Percentiles rank a stretch among this genome's conserved stretches.
Evolutionary conservation across 2,329 filamentous ascomycete genomes (phyloP).

Genomic region (Aspergillus fumigatus): DNA sequence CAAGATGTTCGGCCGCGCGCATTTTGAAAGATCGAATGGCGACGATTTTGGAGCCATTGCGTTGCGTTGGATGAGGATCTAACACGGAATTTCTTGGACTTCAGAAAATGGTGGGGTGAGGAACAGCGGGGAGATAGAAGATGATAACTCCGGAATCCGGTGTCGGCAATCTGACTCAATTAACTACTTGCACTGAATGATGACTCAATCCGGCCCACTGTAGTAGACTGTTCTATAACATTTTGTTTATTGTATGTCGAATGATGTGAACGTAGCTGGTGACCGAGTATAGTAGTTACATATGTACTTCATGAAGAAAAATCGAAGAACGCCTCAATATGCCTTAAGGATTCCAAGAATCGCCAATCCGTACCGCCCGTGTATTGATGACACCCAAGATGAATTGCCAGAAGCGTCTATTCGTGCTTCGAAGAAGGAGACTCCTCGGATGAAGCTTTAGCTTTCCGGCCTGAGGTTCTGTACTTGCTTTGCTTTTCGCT

Average conservation of each 20-base stretch:
- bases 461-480: constrained; percentile 32
- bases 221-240: not conserved
- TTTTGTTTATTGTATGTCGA: not conserved
- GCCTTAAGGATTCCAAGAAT: constrained; percentile 6
- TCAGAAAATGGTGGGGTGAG: constrained; percentile 16
- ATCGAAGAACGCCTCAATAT: constrained; percentile 14
- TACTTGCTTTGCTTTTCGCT: constrained; percentile 74
- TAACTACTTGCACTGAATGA: not conserved
- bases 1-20: constrained; percentile 72
- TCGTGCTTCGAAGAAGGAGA: constrained; percentile 14
- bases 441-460: constrained; percentile 14
- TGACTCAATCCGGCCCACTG: not conserved
- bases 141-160: constrained; percentile 14
- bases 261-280: not conserved
- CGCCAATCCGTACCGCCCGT: constrained; percentile 4
- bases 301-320: constrained; percentile 5
- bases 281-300: constrained; percentile 8
- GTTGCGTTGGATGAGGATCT: constrained; percentile 8
- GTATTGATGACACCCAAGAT: constrained; percentile 7
- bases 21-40: constrained; percentile 68
- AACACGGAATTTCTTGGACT: constrained; percentile 4
- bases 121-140: constrained; percentile 13
- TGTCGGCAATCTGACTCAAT: constrained; percentile 3
- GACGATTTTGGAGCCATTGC: constrained; percentile 40
- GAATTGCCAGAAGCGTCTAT: constrained; percentile 4